Conservation (phyloP, 352 stramenopile species). For the Halophytophthora batemanensis region DNA sequence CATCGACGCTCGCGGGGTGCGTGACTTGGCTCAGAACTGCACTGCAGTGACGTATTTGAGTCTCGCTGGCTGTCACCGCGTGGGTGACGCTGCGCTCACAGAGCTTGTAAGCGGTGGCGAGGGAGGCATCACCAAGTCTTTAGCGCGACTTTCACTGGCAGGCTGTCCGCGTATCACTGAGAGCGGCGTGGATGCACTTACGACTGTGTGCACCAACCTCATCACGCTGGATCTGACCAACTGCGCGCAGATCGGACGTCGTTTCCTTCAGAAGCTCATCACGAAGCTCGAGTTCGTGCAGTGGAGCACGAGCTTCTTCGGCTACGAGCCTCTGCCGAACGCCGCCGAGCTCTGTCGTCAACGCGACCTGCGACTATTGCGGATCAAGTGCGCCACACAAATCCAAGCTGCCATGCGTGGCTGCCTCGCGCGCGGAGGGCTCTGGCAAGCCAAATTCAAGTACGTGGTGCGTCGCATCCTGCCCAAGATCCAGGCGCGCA, state of each 20-base stretch:
- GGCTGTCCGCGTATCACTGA: constrained; percentile 76
- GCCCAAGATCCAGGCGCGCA: constrained; percentile 73
- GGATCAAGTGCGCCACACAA: constrained; percentile 49
- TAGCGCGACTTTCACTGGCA: constrained; percentile 58
- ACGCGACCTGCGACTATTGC: constrained; percentile 44
- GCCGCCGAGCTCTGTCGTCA: constrained; percentile 66
- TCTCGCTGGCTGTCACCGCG: constrained; percentile 66
- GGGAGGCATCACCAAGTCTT: constrained; percentile 21
- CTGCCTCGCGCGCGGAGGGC: constrained; percentile 66
- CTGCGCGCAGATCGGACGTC: constrained; percentile 63
- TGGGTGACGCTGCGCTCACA: constrained; percentile 67
- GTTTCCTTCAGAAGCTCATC: constrained; percentile 73
- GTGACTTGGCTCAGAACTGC: constrained; percentile 58
- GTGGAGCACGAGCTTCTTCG: constrained; percentile 76
- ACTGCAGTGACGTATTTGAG: constrained; percentile 61
- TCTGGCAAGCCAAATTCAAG: constrained; percentile 65
- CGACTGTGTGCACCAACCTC: constrained; percentile 61
- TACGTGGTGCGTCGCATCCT: constrained; percentile 64
- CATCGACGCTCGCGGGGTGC: constrained; percentile 56
- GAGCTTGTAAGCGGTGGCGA: constrained; percentile 33
- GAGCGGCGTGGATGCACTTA: constrained; percentile 58
- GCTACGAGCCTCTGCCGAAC: constrained; percentile 83
- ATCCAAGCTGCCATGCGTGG: constrained; percentile 85
- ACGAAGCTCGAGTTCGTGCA: constrained; percentile 80
- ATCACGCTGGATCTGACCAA: constrained; percentile 84